These are phyloP conservation scores for Xylaria longipes DNA, from an alignment of 495 filamentous ascomycete genomes.

Conservation along the genomic window DNA sequence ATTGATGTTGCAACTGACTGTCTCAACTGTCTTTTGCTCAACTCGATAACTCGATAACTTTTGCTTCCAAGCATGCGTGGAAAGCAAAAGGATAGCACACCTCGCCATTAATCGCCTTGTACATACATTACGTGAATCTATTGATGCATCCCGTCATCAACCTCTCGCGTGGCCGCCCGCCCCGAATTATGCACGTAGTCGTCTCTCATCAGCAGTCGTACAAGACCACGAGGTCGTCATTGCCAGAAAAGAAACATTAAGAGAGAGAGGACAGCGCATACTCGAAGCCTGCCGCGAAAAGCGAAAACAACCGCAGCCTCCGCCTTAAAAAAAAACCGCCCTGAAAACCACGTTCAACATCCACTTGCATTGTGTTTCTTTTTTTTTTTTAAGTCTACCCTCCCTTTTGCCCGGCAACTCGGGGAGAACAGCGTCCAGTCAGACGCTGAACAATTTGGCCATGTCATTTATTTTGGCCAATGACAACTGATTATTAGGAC, in stretches of 20 bases:
- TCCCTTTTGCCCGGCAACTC: not conserved
- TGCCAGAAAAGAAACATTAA: slow-evolving; percentile 8
- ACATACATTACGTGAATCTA: slow-evolving; percentile 29
- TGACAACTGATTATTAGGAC: slow-evolving; percentile 39
- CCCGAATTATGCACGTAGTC: slow-evolving; percentile 13
- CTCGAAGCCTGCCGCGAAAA: slow-evolving; percentile 15
- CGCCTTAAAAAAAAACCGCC: not conserved
- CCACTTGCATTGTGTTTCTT: not conserved
- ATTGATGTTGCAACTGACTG: not conserved
- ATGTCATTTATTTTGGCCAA: slow-evolving; percentile 30
- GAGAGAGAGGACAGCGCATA: slow-evolving; percentile 19
- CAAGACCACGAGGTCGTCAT: not conserved
- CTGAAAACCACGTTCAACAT: not conserved
- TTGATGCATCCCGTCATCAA: slow-evolving; percentile 11
- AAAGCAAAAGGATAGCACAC: slow-evolving; percentile 30
- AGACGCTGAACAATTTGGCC: slow-evolving; percentile 18
- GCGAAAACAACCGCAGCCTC: slow-evolving; percentile 7
- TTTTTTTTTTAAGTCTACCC: not conserved
- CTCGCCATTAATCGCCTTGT: slow-evolving; percentile 36
- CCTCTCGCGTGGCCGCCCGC: not conserved
- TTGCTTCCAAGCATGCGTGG: not conserved
- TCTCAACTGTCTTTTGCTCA: slow-evolving; percentile 5
- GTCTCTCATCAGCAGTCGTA: slow-evolving; percentile 18
- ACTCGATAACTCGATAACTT: not conserved
- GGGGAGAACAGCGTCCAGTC: slow-evolving; percentile 3